Evolutionary conservation across 2,329 filamentous ascomycete species (phyloP).

Genomic region (Alternaria solani): DNA sequence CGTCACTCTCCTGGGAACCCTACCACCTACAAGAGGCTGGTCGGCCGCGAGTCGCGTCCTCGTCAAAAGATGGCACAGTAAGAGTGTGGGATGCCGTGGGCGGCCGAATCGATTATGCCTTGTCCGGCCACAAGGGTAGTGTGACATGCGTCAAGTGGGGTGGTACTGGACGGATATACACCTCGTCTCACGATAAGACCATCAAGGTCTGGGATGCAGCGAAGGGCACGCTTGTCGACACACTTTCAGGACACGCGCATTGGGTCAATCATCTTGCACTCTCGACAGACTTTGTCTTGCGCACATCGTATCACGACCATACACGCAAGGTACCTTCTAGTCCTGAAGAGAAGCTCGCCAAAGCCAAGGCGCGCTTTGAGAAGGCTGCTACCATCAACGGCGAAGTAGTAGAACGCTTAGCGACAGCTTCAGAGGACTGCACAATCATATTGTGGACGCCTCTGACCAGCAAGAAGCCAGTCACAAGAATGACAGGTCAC

Average conservation of each 20-base stretch:
- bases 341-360: conserved; percentile 73
- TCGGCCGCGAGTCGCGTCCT: conserved; percentile 82
- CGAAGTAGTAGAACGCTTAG: conserved; percentile 80
- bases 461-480: conserved; percentile 75
- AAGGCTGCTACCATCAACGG: conserved; percentile 81
- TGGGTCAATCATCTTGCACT: conserved; percentile 96
- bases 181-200: conserved; percentile 83
- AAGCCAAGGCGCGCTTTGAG: conserved; percentile 83
- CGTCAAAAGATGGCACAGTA: conserved; percentile 88
- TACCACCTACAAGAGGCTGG: conserved; percentile 81
- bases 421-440: conserved; percentile 93
- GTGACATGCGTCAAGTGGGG: conserved; percentile 96
- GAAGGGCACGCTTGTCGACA: conserved; percentile 81
- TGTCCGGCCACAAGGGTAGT: conserved; percentile 87
- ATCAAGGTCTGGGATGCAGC: conserved; percentile 88
- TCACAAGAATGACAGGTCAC: conserved; percentile 89
- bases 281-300: conserved; percentile 88
- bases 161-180: conserved; percentile 70
- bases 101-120: conserved; percentile 78
- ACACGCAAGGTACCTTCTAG: conserved; percentile 71
- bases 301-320: conserved; percentile 89
- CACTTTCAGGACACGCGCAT: conserved; percentile 82
- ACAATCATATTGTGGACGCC: conserved; percentile 98
- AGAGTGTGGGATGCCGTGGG: conserved; percentile 85
- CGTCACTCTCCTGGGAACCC: conserved; percentile 89